Base-by-base conservation (phyloP, 139 green algal genomes). In the Zygnema cylindricum region DNA sequence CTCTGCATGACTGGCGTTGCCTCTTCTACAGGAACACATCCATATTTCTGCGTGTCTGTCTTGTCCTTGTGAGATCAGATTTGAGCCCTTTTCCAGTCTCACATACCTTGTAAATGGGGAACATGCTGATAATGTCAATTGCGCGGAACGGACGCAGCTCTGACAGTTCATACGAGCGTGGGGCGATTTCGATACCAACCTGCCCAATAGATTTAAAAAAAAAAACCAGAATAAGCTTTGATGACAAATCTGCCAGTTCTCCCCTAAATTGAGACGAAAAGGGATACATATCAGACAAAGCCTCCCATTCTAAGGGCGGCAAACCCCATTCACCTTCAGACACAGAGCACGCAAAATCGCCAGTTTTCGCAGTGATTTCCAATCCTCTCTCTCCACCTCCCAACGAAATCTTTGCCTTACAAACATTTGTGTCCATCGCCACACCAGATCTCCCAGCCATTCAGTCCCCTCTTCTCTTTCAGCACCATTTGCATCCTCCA, bases 81-180 rank as follows among this genome's bases (percentile, higher is more conserved):
- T n/a, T n/a, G n/a, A n/a, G n/a, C n/a, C n/a, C n/a, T n/a, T n/a
- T n/a, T n/a, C n/a, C n/a, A n/a, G n/a, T n/a, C n/a, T n/a, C n/a
- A n/a, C n/a, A n/a, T n/a, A n/a, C 57, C 90, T 92, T 93, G 82
- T 85, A 77, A 21, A 93, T 81, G 11, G 90, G 90, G 32, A 93
- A 57, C 36, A 92, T 77, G 89, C 57, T 73, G 35, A 93, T 88
- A 0, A 93, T 82, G 82, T 93, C 90, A 2, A 36, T 23, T 30
- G 88, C 1, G 36, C 30, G n/a, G 82, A 93, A 84, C 23, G 89
- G 89, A n/a, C 25, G 38, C 21, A 57, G 22, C 25, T n/a, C 76
- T 36, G 23, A 69, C 43, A 93, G 84, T 77, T 93, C 84, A 78
- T 93, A 93, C 23, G 35, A 85, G 25, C 76, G 40, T 23, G 91